These are phyloP conservation scores for Hypericum androsaemum DNA, from an alignment of 345 rosid species.

Conservation along the genomic window DNA sequence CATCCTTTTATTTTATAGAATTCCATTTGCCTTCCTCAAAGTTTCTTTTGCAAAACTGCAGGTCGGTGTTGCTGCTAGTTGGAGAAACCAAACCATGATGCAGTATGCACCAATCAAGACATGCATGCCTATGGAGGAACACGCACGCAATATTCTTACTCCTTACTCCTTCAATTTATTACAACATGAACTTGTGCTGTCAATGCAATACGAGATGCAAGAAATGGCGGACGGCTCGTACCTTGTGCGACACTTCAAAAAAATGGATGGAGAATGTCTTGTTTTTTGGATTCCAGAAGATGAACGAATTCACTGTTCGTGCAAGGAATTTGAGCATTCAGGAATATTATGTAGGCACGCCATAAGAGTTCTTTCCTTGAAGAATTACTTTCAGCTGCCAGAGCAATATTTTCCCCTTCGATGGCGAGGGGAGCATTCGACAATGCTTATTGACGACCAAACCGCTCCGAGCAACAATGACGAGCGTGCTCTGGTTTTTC, in stretches of 20 bases:
- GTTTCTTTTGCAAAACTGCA: slow-evolving; percentile 25
- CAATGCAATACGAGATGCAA: slow-evolving; percentile 60
- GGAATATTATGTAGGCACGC: slow-evolving; percentile 80
- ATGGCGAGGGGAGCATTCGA: slow-evolving; percentile 57
- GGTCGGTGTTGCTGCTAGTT: slow-evolving; percentile 50
- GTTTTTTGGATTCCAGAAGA: slow-evolving; percentile 66
- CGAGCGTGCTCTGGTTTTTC: slow-evolving; percentile 52
- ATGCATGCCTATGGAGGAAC: slow-evolving; percentile 77
- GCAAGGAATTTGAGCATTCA: slow-evolving; percentile 82
- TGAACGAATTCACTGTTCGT: slow-evolving; percentile 78
- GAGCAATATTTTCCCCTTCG: slow-evolving; percentile 65
- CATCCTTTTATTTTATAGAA: not conserved
- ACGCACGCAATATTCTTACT: slow-evolving; percentile 60
- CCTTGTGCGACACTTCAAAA: slow-evolving; percentile 64
- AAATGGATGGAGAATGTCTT: slow-evolving; percentile 68
- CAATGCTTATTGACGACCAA: slow-evolving; percentile 33
- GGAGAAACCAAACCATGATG: slow-evolving; percentile 27
- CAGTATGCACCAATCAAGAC: slow-evolving; percentile 52
- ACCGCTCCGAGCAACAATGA: slow-evolving; percentile 35
- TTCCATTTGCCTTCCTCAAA: slow-evolving; percentile 1
- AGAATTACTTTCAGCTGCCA: slow-evolving; percentile 74
- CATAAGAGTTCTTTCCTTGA: slow-evolving; percentile 53
- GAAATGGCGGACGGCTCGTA: slow-evolving; percentile 81
- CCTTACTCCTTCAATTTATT: slow-evolving; percentile 66
- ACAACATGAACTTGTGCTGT: slow-evolving; percentile 70